These are phyloP conservation scores for Bisporella sp. DNA, from an alignment of 2,329 filamentous ascomycete genomes.

Conservation along the genomic window DNA sequence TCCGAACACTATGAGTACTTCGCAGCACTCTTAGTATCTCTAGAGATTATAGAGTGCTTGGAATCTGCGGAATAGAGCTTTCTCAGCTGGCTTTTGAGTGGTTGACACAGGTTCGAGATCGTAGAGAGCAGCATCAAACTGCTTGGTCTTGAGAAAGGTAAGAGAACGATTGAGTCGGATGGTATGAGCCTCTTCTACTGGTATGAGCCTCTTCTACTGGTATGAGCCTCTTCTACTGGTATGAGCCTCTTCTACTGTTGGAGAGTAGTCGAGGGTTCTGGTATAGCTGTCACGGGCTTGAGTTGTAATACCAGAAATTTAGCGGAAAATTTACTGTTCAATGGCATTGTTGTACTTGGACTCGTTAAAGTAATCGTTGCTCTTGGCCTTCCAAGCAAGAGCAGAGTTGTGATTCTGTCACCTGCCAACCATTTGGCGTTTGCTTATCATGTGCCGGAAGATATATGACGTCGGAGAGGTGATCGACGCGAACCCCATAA, in stretches of 20 bases:
- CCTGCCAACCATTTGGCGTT: conserved; percentile 26
- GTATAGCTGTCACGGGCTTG: not conserved
- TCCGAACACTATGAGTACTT: too few species aligned
- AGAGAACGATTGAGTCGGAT: conserved; percentile 29
- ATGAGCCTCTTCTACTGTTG: conserved; percentile 24
- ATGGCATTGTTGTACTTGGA: conserved; percentile 10
- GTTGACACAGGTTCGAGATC: conserved; percentile 15
- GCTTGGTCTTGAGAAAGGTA: conserved; percentile 24
- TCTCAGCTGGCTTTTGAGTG: conserved; percentile 14
- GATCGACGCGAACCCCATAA: conserved; percentile 44
- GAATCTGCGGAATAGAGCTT: conserved; percentile 8
- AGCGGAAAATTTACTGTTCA: not conserved
- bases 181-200: too few species aligned
- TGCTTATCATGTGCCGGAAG: conserved; percentile 30
- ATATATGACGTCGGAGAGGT: conserved; percentile 40
- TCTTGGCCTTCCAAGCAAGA: not conserved
- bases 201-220: too few species aligned
- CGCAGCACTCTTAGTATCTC: conserved; percentile 22
- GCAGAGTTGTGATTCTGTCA: not conserved
- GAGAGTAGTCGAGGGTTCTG: conserved; percentile 7
- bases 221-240: too few species aligned
- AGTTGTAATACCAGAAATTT: not conserved
- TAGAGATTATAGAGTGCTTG: conserved; percentile 8
- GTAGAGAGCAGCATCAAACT: conserved; percentile 29
- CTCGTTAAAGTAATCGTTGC: not conserved